phyloP scores from a whole-genome alignment of 2,329 filamentous ascomycete species.

The Aaosphaeria arxii region DNA sequence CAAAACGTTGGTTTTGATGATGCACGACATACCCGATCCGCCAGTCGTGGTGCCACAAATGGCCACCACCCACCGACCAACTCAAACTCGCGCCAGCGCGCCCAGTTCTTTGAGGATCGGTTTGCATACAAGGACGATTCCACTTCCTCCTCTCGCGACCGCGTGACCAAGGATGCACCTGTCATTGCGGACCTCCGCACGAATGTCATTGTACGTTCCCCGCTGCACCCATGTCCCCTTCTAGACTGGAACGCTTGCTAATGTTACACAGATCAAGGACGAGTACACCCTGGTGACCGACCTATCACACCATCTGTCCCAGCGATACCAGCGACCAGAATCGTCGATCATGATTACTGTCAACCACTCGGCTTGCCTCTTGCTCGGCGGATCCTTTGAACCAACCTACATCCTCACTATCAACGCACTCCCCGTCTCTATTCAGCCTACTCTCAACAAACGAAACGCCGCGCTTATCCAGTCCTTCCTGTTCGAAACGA shows the following conservation, averaged over 20 bases:
- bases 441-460: slow-evolving; percentile 74
- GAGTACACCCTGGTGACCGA: slow-evolving; percentile 72
- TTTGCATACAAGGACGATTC: slow-evolving; percentile 36
- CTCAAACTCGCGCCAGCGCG: slow-evolving; percentile 29
- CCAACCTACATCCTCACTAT: slow-evolving; percentile 78
- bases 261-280: slow-evolving; percentile 62
- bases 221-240: neutral
- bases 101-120: slow-evolving; percentile 37
- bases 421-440: slow-evolving; percentile 64
- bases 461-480: slow-evolving; percentile 77
- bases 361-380: slow-evolving; percentile 71
- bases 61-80: slow-evolving; percentile 1
- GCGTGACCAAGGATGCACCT: slow-evolving; percentile 44
- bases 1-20: slow-evolving; percentile 9
- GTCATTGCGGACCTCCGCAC: slow-evolving; percentile 48
- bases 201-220: slow-evolving; percentile 49
- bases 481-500: slow-evolving; percentile 66
- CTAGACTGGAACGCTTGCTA: slow-evolving; percentile 4
- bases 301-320: slow-evolving; percentile 69
- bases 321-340: slow-evolving; percentile 71
- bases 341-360: slow-evolving; percentile 72
- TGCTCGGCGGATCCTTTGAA: slow-evolving; percentile 72
- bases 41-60: slow-evolving; percentile 18
- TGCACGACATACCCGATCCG: slow-evolving; percentile 9
- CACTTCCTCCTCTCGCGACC: slow-evolving; percentile 37